These are phyloP conservation scores for Hibiscus trionum DNA, from an alignment of 345 rosid genomes.

Conservation along the genomic window DNA sequence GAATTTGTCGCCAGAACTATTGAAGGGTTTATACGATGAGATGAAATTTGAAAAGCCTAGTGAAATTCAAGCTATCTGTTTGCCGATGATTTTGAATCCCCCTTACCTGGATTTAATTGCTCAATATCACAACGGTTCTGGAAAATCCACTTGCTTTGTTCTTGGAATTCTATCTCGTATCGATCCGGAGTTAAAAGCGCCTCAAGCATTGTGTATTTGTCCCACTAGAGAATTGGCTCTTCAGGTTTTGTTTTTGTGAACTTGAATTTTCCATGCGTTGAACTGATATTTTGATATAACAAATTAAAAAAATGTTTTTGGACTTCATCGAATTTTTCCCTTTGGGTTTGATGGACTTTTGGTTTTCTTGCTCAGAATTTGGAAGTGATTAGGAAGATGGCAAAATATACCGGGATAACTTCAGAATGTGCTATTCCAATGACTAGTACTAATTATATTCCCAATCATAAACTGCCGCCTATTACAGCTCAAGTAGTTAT, in stretches of 20 bases:
- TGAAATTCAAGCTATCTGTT: constrained; percentile 81
- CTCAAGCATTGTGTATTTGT: constrained; percentile 93
- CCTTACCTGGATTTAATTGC: constrained; percentile 79
- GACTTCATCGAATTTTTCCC: too few relatives aligned
- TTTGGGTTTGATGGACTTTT: background rate
- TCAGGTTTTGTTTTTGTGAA: constrained; percentile 45
- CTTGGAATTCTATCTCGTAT: constrained; percentile 91
- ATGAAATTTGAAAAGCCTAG: constrained; percentile 94
- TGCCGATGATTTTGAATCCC: constrained; percentile 90
- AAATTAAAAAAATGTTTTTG: too few relatives aligned
- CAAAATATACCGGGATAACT: constrained; percentile 68
- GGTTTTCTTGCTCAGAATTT: constrained; percentile 42
- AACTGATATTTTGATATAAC: too few relatives aligned
- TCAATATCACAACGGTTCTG: constrained; percentile 94
- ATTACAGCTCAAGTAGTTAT: constrained; percentile 72
- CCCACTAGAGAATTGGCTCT: constrained; percentile 89
- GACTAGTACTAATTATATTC: constrained; percentile 28
- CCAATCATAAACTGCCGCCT: constrained; percentile 33
- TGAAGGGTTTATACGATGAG: constrained; percentile 87
- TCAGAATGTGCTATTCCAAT: constrained; percentile 67
- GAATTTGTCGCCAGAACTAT: constrained; percentile 59
- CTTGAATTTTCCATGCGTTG: background rate
- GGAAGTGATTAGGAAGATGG: constrained; percentile 92
- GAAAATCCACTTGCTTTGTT: constrained; percentile 92
- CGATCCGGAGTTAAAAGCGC: constrained; percentile 40